Evolutionary conservation across 2,329 filamentous ascomycete genomes (phyloP), one percentile per base, ranked within the genome.

Genomic region (Bipolaris victoriae): DNA sequence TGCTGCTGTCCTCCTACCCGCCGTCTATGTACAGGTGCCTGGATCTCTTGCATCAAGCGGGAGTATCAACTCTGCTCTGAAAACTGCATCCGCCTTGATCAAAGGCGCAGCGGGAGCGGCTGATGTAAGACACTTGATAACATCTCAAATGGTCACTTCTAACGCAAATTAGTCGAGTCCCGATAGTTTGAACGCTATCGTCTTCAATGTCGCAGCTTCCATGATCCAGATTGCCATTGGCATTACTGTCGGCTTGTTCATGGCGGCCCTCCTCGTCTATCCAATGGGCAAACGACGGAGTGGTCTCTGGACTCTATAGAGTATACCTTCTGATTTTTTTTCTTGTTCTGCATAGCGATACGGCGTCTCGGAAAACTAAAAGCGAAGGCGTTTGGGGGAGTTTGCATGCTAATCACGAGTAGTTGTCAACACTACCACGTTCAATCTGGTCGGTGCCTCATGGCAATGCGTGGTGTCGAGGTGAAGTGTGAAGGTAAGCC

Each of bases 141-240:
- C 9, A 4, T 10, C 20, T 20, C 15, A 22, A 29, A 40, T 20
- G n/a, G 5, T 48, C 26, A 26, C 22, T 2, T 46, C 57, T 62
- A 35, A 66, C 18, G 7, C n/a, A 11, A n/a, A 16, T 16, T 46
- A 67, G 65, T 62, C 60, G 11, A 64, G 61, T 0, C 63, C 63
- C 20, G 59, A 65, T 37, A 65, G 64, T n/a, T 49, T 69, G 13
- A 69, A 69, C 24, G 59, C 65, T 9, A 69, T 69, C 15, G 65
- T 69, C 53, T 72, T 83, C 61, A 81, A 76, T 33, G 80, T 82
- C 20, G 78, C 79, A 7, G 81, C 78, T 53, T 76, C 70, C 3
- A 80, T 83, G 50, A 78, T 83, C 39, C 79, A 83, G 62, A 78
- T 83, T 13, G 81, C 81, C 20, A 82, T 83, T 61, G 81, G 81